phyloP scores from a whole-genome alignment of 306 rosid genomes.

The Ochetophila trinervis region DNA sequence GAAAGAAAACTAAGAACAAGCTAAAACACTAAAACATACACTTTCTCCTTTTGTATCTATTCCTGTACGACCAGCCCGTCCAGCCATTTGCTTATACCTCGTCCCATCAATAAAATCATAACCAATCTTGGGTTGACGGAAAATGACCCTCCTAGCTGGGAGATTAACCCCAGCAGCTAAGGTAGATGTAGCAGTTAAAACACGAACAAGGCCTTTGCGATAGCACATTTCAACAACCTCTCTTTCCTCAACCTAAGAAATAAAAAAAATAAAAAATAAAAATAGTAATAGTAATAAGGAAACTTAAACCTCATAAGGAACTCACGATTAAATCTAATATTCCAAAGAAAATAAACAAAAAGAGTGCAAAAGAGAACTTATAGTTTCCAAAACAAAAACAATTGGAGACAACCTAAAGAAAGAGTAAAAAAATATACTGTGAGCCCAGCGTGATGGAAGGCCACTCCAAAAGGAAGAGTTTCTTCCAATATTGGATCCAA shows the following conservation, averaged over 20 bases:
- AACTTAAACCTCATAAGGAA: slow-evolving; percentile 17
- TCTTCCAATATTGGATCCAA: slow-evolving; percentile 85
- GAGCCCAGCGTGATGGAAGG: slow-evolving; percentile 98
- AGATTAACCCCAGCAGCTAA: slow-evolving; percentile 97
- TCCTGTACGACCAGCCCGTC: slow-evolving; percentile 99
- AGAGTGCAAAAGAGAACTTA: slow-evolving; percentile 9
- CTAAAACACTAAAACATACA: slow-evolving; percentile 42
- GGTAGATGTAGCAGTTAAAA: slow-evolving; percentile 95
- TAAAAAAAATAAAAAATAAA: background rate
- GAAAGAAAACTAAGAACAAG: background rate
- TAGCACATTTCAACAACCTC: slow-evolving; percentile 93
- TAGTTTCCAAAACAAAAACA: slow-evolving; percentile 1
- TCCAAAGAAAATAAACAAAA: background rate
- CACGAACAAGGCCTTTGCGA: slow-evolving; percentile 84
- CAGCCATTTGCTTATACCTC: slow-evolving; percentile 95
- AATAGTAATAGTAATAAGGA: slow-evolving; percentile 4
- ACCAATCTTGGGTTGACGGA: slow-evolving; percentile 93
- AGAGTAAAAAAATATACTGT: slow-evolving; percentile 52
- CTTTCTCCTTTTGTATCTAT: slow-evolving; percentile 97
- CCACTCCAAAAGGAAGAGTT: slow-evolving; percentile 88
- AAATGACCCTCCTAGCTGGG: slow-evolving; percentile 96
- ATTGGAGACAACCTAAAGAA: slow-evolving; percentile 19
- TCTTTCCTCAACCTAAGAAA: slow-evolving; percentile 86
- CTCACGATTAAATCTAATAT: slow-evolving; percentile 1
- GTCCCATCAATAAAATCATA: slow-evolving; percentile 92